These are phyloP conservation scores for Pichia sp. DNA, from an alignment of 1,139 yeast genomes.

Conservation along the genomic window DNA sequence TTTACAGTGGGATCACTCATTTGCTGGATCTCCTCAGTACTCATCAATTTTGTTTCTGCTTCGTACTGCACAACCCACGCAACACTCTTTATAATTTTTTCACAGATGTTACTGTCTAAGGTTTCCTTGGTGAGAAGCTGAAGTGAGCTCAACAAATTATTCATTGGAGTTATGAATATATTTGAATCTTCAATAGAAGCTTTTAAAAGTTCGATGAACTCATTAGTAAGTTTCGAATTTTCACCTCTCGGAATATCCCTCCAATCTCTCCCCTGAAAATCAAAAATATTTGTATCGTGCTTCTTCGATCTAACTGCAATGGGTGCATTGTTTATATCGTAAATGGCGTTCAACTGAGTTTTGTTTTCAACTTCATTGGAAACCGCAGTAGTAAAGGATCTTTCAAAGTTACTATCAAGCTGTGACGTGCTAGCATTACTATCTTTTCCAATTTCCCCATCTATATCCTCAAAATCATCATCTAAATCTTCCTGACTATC, in stretches of 20 bases:
- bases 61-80: constrained; percentile 44
- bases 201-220: constrained; percentile 9
- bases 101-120: constrained; percentile 29
- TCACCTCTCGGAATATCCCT: too few relatives aligned
- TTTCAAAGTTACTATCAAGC: too few relatives aligned
- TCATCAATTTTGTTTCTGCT: constrained; percentile 19
- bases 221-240: too few relatives aligned
- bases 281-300: too few relatives aligned
- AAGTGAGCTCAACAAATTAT: constrained; percentile 28
- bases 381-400: too few relatives aligned
- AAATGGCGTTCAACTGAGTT: too few relatives aligned
- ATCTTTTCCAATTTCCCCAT: constrained; percentile 6
- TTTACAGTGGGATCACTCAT: constrained; percentile 27
- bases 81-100: constrained; percentile 37
- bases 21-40: constrained; percentile 12
- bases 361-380: too few relatives aligned
- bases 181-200: constrained; percentile 21
- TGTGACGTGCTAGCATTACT: too few relatives aligned
- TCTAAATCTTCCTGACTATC: constrained; percentile 7
- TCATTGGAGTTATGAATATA: constrained; percentile 18
- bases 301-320: too few relatives aligned
- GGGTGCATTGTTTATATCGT: too few relatives aligned
- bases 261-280: too few relatives aligned
- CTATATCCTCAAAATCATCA: constrained; percentile 6
- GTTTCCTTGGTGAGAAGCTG: constrained; percentile 27